Percentiles rank a stretch among this genome's conserved stretches.
phyloP scores from a whole-genome alignment of 2,329 filamentous ascomycete genomes.

The Nigrospora osmanthi region DNA sequence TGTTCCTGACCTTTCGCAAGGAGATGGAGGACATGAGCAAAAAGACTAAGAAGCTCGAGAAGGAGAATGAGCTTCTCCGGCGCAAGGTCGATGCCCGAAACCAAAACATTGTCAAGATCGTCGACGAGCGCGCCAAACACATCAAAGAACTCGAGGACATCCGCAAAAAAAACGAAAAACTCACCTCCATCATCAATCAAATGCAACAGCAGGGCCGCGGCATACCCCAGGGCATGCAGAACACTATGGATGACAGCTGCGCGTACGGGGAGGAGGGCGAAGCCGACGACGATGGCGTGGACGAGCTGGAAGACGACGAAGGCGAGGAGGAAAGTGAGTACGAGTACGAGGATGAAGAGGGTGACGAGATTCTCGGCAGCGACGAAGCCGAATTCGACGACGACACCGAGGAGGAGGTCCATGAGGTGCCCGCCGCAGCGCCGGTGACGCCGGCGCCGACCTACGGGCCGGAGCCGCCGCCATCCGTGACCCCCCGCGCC shows the following conservation, averaged over 20 bases:
- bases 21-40: slow-evolving; percentile 99
- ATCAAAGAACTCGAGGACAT: slow-evolving; percentile 72
- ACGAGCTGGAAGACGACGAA: slow-evolving; percentile 57
- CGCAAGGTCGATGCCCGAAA: slow-evolving; percentile 91
- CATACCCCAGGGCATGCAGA: slow-evolving; percentile 55
- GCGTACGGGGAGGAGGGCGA: slow-evolving; percentile 56
- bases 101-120: slow-evolving; percentile 94
- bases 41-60: slow-evolving; percentile 93
- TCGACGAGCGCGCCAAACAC: slow-evolving; percentile 76
- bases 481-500: background rate
- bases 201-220: slow-evolving; percentile 94
- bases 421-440: slow-evolving; percentile 13
- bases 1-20: slow-evolving; percentile 94
- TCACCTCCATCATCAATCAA: slow-evolving; percentile 88
- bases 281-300: slow-evolving; percentile 47
- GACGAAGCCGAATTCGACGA: slow-evolving; percentile 29
- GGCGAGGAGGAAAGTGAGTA: slow-evolving; percentile 58
- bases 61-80: slow-evolving; percentile 86
- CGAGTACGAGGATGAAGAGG: slow-evolving; percentile 54
- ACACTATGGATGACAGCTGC: slow-evolving; percentile 48
- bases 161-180: slow-evolving; percentile 79
- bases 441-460: background rate
- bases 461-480: background rate
- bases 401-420: slow-evolving; percentile 42
- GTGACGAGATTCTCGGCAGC: slow-evolving; percentile 23